Evolutionary conservation across 202 grass and related monocot genomes (phyloP).

Genomic region (Dendrocalamus latiflorus): DNA sequence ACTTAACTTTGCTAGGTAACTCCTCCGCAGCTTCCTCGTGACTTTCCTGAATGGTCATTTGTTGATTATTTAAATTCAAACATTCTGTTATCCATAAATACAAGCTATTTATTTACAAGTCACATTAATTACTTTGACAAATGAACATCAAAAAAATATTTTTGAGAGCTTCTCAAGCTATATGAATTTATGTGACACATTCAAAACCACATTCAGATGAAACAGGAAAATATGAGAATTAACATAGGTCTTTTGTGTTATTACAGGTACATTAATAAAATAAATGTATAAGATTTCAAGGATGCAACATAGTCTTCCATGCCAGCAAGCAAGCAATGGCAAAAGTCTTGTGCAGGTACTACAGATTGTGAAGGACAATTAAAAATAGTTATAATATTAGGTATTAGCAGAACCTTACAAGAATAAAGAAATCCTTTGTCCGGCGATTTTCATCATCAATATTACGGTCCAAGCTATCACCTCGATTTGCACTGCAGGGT

Average conservation of each 20-base stretch:
- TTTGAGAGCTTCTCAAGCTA: background rate
- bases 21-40: constrained; percentile 90
- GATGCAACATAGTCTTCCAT: background rate
- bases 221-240: background rate
- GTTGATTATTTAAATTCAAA: background rate
- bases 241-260: background rate
- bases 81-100: background rate
- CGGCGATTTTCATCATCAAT: constrained; percentile 75
- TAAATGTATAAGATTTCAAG: background rate
- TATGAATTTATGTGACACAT: background rate
- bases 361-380: background rate
- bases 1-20: constrained; percentile 77
- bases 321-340: background rate
- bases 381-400: constrained; percentile 3
- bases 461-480: constrained; percentile 93
- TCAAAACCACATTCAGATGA: background rate
- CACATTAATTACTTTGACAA: background rate
- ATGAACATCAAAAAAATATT: background rate
- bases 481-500: constrained; percentile 77
- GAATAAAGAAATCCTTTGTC: constrained; percentile 88
- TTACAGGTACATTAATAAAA: background rate
- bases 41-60: constrained; percentile 60
- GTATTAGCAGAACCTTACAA: constrained; percentile 59
- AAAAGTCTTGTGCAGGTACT: constrained; percentile 6
- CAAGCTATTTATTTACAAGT: background rate